These are phyloP conservation scores for Glaciozyma antarctica DNA, from an alignment of 768 basidiomycete genomes.

Conservation along the genomic window DNA sequence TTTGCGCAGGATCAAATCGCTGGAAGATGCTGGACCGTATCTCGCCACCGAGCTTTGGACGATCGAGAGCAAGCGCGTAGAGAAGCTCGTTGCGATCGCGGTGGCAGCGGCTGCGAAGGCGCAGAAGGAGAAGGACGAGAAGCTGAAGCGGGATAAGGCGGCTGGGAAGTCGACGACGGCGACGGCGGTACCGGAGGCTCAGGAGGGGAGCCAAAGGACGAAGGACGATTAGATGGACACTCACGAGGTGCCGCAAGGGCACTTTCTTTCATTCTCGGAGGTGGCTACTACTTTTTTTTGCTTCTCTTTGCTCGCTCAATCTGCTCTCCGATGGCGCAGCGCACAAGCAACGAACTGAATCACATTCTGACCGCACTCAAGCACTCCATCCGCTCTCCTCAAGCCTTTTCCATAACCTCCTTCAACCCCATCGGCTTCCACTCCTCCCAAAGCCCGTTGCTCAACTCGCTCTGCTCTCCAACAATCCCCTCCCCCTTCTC, in stretches of 20 bases:
- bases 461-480: background rate
- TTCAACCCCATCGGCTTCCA: background rate
- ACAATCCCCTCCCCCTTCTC: background rate
- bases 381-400: background rate
- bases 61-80: slow-evolving; percentile 14
- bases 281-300: too few relatives aligned
- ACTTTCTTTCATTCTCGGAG: too few relatives aligned
- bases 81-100: slow-evolving; percentile 7
- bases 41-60: slow-evolving; percentile 10
- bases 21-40: slow-evolving; percentile 3
- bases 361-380: too few relatives aligned
- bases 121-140: background rate
- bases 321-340: too few relatives aligned
- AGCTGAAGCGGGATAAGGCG: background rate
- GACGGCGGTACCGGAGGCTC: background rate
- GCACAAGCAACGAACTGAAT: too few relatives aligned
- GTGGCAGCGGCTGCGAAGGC: background rate
- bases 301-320: too few relatives aligned
- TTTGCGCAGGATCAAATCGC: slow-evolving; percentile 7
- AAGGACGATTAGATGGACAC: slow-evolving; percentile 10
- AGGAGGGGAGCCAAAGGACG: background rate
- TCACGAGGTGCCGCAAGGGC: too few relatives aligned
- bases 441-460: background rate
- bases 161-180: background rate
- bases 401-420: background rate